Base-by-base conservation (phyloP, 2,329 filamentous ascomycete genomes). In the Penicillium expansum region DNA sequence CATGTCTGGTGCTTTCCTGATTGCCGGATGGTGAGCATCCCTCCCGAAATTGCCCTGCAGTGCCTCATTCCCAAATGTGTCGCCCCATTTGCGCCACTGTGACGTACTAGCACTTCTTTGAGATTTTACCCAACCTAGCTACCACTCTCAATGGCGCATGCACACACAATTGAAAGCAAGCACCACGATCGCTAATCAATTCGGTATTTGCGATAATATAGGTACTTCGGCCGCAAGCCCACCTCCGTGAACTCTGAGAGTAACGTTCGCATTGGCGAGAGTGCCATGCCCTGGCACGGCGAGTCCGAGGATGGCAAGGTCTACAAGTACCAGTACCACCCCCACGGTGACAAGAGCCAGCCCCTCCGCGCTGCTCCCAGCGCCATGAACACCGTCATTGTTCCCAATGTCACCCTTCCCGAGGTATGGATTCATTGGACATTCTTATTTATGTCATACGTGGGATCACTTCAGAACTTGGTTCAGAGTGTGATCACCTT, bases 351-450 rank as follows among this genome's bases (percentile, higher is more conserved):
- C 79, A 78, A 83, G 72, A 86, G 72, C 77, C 82, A 87, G 72
- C 79, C 85, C 61, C 89, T 90, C 75, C 91, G 88, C 81, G 91
- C 97, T 71, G 94, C 94, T 60, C 94, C 94, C 65, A 96, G 91
- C 77, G 94, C 94, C 62, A 80, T 99, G 79, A 96, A 99, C 83
- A 90, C 89, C 64, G 92, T 97, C 68, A 88, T 99, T 74, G 83
- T 99, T 54, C 94, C 94, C 71, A 89, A 96, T 73, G 92, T 99
- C 73, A 94, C 88, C 72, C 82, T 97, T 67, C 92, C 94, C 73
- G 92, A 89, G 87, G 90, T 92, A 81, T 62, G 82, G 27, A 42
- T 32, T 13, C 16, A 10, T 18, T 39, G 5, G n/a, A 20, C n/a
- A n/a, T 20, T 41, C 16, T 27, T n/a, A 22, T 18, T 14, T 30